phyloP scores from a whole-genome alignment of 352 stramenopile species.

The Blastocystis sp. region DNA sequence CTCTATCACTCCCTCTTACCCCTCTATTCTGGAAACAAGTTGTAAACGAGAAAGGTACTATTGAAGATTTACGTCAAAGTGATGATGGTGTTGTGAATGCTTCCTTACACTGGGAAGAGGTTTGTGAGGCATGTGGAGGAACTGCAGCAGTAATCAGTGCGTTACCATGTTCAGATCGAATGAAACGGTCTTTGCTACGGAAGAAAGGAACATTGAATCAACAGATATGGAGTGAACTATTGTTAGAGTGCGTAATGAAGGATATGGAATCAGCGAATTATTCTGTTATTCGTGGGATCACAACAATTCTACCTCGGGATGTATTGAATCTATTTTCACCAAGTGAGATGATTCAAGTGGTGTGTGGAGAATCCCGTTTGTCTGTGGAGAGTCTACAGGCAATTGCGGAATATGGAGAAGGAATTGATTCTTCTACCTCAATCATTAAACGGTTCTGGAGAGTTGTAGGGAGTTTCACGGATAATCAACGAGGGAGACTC shows the following conservation, averaged over 20 bases:
- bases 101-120: conserved; percentile 27
- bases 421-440: background rate
- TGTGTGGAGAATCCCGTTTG: conserved; percentile 23
- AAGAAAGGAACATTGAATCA: background rate
- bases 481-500: background rate
- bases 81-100: background rate
- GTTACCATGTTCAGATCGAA: background rate
- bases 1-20: conserved; percentile 8
- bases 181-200: background rate
- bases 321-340: background rate
- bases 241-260: background rate
- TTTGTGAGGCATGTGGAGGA: background rate
- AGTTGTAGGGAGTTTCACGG: conserved; percentile 5
- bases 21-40: conserved; percentile 18
- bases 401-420: conserved; percentile 54
- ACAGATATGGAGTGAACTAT: background rate
- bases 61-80: background rate
- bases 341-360: background rate
- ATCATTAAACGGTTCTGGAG: conserved; percentile 59
- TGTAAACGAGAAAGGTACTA: background rate
- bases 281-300: background rate
- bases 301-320: background rate
- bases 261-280: background rate
- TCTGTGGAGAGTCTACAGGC: background rate
- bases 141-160: background rate